A percentile compares a stretch with the other conserved stretches of the same genome.
These are phyloP conservation scores for Pseudodiploospora longispora DNA, from an alignment of 2,329 filamentous ascomycete genomes.

Conservation along the genomic window DNA sequence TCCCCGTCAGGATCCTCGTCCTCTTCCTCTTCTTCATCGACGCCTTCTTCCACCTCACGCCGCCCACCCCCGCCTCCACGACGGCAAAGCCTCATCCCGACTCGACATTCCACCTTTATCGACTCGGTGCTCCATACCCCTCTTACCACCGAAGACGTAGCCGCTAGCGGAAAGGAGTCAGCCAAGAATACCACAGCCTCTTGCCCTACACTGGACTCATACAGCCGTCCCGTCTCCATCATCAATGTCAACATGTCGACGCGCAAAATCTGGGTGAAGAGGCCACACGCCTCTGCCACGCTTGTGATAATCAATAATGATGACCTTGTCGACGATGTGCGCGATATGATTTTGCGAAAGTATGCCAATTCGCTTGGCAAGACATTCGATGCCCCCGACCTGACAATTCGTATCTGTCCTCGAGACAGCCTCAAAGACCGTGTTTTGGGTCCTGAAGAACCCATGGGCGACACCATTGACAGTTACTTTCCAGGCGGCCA, in stretches of 20 bases:
- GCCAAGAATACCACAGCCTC: not conserved
- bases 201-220: slow-evolving; percentile 3
- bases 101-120: not conserved
- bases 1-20: slow-evolving; percentile 18
- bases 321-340: slow-evolving; percentile 88
- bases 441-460: slow-evolving; percentile 75
- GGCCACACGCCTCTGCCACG: slow-evolving; percentile 77
- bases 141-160: not conserved
- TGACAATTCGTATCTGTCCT: slow-evolving; percentile 69
- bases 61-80: slow-evolving; percentile 13
- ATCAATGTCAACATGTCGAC: slow-evolving; percentile 48
- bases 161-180: not conserved
- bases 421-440: slow-evolving; percentile 61
- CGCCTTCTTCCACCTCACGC: slow-evolving; percentile 9
- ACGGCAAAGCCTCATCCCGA: slow-evolving; percentile 11
- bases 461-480: slow-evolving; percentile 70
- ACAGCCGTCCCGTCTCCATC: slow-evolving; percentile 18
- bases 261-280: slow-evolving; percentile 91
- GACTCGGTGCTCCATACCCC: not conserved
- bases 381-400: slow-evolving; percentile 83
- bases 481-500: slow-evolving; percentile 81
- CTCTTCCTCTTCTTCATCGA: slow-evolving; percentile 16
- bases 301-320: slow-evolving; percentile 78
- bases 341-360: slow-evolving; percentile 85
- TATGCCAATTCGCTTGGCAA: slow-evolving; percentile 88